A percentile compares a stretch with the other conserved stretches of the same genome.
phyloP scores from a whole-genome alignment of 805 yeast species.

The Starmerella geochares region DNA sequence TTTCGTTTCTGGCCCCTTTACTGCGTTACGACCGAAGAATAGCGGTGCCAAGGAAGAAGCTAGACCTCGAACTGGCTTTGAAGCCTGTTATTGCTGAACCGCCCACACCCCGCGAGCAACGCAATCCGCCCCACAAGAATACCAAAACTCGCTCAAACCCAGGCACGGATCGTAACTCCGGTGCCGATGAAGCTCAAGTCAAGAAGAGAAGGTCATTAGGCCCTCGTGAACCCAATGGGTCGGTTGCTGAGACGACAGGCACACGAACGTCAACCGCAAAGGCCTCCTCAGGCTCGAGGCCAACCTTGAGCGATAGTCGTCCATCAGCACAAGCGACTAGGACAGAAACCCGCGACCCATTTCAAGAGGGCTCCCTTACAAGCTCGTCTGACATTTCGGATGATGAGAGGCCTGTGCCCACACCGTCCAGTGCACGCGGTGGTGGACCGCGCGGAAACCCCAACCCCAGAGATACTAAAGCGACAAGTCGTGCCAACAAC shows the following conservation, averaged over 20 bases:
- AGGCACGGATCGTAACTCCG: too few species aligned
- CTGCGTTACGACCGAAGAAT: constrained; percentile 10
- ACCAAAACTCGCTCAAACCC: too few species aligned
- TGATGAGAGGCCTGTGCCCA: not conserved
- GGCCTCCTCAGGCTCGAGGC: too few species aligned
- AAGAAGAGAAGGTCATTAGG: not conserved
- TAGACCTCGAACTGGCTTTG: constrained; percentile 8
- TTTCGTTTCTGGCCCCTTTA: constrained; percentile 23
- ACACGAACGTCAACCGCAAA: too few species aligned
- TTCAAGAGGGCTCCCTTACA: not conserved
- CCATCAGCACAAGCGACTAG: too few species aligned
- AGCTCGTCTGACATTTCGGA: constrained; percentile 7
- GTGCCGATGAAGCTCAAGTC: too few species aligned
- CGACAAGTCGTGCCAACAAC: not conserved
- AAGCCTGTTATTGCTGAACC: not conserved
- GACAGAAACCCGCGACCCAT: not conserved
- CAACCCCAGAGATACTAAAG: not conserved
- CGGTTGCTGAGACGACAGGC: too few species aligned
- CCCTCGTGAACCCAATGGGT: too few species aligned
- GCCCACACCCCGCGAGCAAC: too few species aligned
- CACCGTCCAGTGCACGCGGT: not conserved
- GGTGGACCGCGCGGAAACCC: not conserved
- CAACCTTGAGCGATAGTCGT: too few species aligned
- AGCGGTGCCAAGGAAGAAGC: constrained; percentile 1
- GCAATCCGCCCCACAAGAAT: too few species aligned